These are phyloP conservation scores for Dipodascus albidus DNA, from an alignment of 805 yeast genomes.

Conservation along the genomic window DNA sequence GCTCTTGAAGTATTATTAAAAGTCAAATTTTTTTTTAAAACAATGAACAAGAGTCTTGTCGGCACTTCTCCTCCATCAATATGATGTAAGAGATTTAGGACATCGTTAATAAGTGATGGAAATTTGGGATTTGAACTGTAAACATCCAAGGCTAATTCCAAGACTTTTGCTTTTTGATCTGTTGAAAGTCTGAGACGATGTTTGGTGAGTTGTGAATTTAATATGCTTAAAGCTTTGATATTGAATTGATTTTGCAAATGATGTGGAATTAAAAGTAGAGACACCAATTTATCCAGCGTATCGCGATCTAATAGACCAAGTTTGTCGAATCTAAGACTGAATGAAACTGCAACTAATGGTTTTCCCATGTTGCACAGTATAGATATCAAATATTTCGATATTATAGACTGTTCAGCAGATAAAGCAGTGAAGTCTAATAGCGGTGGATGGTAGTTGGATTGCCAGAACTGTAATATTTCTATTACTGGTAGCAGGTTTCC, in stretches of 20 bases:
- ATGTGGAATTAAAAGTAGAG: constrained; percentile 6
- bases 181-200: constrained; percentile 3
- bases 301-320: neutral
- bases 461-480: neutral
- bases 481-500: neutral
- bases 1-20: constrained; percentile 6
- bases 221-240: constrained; percentile 6
- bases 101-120: constrained; percentile 10
- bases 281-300: neutral
- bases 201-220: constrained; percentile 5
- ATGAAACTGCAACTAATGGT: constrained; percentile 1
- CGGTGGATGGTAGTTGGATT: neutral
- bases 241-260: constrained; percentile 2
- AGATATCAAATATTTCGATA: neutral
- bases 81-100: constrained; percentile 1
- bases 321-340: neutral
- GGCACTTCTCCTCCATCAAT: constrained; percentile 9
- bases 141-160: constrained; percentile 3
- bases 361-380: neutral
- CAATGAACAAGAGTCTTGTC: constrained; percentile 3
- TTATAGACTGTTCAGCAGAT: neutral
- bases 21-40: constrained; percentile 7
- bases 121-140: constrained; percentile 3
- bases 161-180: constrained; percentile 6
- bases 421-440: no score